A percentile compares a stretch with the other conserved stretches of the same genome.
phyloP scores from a whole-genome alignment of 192 early-diverging fungal species.

The Spizellomyces punctatus region DNA sequence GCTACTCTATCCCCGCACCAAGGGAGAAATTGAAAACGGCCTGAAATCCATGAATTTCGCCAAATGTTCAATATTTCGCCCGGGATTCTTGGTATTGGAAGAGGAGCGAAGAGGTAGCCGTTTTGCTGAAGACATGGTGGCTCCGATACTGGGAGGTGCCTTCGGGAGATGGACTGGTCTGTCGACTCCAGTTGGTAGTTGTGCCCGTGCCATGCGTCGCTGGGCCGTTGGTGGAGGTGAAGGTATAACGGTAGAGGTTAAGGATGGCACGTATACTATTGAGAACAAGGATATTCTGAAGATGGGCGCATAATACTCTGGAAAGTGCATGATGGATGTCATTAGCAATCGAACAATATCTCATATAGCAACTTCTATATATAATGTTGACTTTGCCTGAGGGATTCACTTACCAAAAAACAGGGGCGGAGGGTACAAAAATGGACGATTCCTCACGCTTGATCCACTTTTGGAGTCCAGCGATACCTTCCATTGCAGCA shows the following conservation, averaged over 20 bases:
- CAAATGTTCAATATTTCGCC: conserved; percentile 66
- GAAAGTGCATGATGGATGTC: neutral
- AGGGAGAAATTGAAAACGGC: conserved; percentile 76
- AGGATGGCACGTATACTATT: conserved; percentile 7
- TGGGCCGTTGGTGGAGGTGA: neutral
- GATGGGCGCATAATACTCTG: conserved; percentile 10
- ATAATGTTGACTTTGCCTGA: neutral
- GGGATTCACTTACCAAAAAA: neutral
- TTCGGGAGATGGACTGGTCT: conserved; percentile 4
- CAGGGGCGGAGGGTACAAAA: conserved; percentile 26
- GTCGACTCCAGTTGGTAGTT: conserved; percentile 22
- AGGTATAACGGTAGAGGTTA: neutral
- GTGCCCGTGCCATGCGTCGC: conserved; percentile 24
- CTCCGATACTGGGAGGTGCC: neutral
- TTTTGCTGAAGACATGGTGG: conserved; percentile 15
- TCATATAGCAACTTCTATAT: neutral
- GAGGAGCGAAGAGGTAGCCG: conserved; percentile 40
- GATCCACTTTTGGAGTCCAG: conserved; percentile 65
- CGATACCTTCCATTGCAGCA: conserved; percentile 59
- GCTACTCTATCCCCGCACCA: conserved; percentile 73
- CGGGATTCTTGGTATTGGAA: conserved; percentile 50
- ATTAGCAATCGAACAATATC: neutral
- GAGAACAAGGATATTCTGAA: conserved; percentile 30
- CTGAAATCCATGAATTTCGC: conserved; percentile 65
- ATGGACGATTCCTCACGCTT: conserved; percentile 29